phyloP scores from a whole-genome alignment of 2,329 filamentous ascomycete genomes.

The Westerdykella aurantiaca region DNA sequence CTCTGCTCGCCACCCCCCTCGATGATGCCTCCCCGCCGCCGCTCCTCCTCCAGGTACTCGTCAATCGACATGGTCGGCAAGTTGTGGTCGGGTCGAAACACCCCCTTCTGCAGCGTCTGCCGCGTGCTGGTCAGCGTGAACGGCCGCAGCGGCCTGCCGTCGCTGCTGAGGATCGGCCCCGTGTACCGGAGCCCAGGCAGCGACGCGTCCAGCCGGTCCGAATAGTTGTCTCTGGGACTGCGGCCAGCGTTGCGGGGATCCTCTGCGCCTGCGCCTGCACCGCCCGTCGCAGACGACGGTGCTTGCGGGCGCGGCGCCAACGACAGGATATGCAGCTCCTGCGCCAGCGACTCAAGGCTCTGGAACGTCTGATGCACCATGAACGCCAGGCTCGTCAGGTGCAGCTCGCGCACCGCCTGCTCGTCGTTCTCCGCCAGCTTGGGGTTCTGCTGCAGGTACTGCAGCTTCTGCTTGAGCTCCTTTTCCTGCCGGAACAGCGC shows the following conservation, averaged over 20 bases:
- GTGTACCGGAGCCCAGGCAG: conserved; percentile 40
- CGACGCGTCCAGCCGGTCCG: conserved; percentile 65
- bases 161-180: conserved; percentile 69
- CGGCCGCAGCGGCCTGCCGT: conserved; percentile 81
- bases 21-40: conserved; percentile 76
- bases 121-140: conserved; percentile 80
- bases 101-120: conserved; percentile 67
- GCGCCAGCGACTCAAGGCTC: conserved; percentile 76
- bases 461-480: conserved; percentile 74
- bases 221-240: conserved; percentile 51
- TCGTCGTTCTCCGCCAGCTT: conserved; percentile 68
- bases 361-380: conserved; percentile 77
- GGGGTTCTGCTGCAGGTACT: conserved; percentile 57
- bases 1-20: conserved; percentile 81
- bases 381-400: conserved; percentile 69
- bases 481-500: conserved; percentile 80
- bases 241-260: conserved; percentile 46
- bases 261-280: conserved; percentile 31
- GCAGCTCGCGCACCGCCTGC: conserved; percentile 70
- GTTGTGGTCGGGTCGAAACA: conserved; percentile 88
- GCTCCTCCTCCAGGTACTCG: conserved; percentile 92
- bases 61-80: conserved; percentile 97
- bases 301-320: conserved; percentile 56
- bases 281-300: background rate
- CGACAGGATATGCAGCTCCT: conserved; percentile 77